These are phyloP conservation scores for Didymella exigua DNA, from an alignment of 2,329 filamentous ascomycete species.

Conservation along the genomic window DNA sequence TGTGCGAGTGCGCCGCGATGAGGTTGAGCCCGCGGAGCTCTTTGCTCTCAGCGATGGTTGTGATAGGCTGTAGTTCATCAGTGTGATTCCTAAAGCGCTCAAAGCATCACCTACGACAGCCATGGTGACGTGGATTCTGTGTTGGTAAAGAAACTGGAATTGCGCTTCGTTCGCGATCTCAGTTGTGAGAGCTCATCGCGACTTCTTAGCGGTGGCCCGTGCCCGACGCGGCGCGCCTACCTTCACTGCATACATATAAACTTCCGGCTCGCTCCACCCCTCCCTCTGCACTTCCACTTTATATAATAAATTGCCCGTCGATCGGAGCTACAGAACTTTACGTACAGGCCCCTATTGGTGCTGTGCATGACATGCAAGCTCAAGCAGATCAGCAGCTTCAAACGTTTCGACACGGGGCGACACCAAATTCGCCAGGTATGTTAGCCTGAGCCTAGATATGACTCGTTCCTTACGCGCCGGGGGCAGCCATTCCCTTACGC, in stretches of 20 bases:
- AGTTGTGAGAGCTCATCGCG: neutral
- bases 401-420: neutral
- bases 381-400: neutral
- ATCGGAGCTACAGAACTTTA: neutral
- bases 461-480: neutral
- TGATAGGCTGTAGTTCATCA: conserved; percentile 56
- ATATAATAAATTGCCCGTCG: neutral
- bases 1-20: conserved; percentile 97
- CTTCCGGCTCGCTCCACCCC: neutral
- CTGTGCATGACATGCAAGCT: conserved; percentile 1
- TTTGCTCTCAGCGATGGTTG: conserved; percentile 91
- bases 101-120: conserved; percentile 35
- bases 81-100: neutral
- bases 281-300: neutral
- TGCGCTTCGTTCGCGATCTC: conserved; percentile 14
- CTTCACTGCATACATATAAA: conserved; percentile 9
- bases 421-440: conserved; percentile 1
- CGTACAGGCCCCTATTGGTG: neutral
- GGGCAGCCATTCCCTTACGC: neutral
- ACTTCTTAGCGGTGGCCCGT: conserved; percentile 4
- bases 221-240: conserved; percentile 4
- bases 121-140: conserved; percentile 31
- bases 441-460: neutral
- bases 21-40: conserved; percentile 96
- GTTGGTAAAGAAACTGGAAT: neutral